phyloP scores from a whole-genome alignment of 2,329 filamentous ascomycete species.

The Arthroderma sp. region DNA sequence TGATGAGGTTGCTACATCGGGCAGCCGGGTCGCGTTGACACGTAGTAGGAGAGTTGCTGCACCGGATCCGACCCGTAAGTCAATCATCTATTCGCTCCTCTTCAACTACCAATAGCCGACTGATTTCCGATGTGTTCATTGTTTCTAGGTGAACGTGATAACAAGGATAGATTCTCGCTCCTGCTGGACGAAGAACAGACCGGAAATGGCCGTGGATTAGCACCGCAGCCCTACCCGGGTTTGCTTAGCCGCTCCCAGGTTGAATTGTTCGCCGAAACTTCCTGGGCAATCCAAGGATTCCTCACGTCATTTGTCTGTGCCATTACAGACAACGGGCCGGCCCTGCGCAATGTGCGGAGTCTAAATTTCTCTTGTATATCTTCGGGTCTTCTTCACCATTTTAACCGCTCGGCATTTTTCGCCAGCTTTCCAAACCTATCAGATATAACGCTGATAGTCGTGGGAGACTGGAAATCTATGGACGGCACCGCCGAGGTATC shows the following conservation, averaged over 20 bases:
- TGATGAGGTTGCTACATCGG: no score
- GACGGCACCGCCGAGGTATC: conserved; percentile 35
- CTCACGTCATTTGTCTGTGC: conserved; percentile 54
- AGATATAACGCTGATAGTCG: conserved; percentile 46
- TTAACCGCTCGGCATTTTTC: conserved; percentile 51
- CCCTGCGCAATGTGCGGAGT: conserved; percentile 43
- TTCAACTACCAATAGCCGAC: no score
- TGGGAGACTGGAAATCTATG: conserved; percentile 51
- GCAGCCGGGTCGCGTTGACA: no score
- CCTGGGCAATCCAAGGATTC: conserved; percentile 57
- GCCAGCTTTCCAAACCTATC: conserved; percentile 40
- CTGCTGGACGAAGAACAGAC: no score
- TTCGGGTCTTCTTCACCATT: conserved; percentile 43
- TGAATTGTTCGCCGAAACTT: conserved; percentile 55
- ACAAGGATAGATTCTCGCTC: no score
- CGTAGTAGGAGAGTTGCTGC: no score
- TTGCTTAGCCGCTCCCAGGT: conserved; percentile 50
- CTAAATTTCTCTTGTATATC: conserved; percentile 54
- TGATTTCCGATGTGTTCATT: no score
- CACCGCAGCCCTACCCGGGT: conserved; percentile 37
- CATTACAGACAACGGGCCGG: conserved; percentile 45
- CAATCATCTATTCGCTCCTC: no score
- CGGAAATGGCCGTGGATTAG: no score
- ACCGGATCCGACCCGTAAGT: no score
- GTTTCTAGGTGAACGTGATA: no score